Conservation (phyloP, 1,284 basidiomycete species). For the Tilletia caries region DNA sequence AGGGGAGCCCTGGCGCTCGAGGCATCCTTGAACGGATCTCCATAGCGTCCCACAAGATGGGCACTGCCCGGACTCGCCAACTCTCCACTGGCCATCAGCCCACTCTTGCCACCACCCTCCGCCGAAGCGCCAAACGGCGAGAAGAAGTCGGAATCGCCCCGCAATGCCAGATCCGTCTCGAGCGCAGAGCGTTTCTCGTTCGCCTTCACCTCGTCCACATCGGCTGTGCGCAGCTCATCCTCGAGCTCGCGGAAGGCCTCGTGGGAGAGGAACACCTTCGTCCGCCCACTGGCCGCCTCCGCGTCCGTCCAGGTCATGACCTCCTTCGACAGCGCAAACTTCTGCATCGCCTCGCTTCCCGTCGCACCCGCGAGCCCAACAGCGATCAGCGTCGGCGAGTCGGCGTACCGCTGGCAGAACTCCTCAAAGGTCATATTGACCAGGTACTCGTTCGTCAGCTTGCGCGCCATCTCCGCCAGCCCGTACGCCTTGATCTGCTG, state of each 20-base stretch:
- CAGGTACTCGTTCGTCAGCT: slow-evolving; percentile 45
- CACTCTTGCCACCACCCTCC: slow-evolving; percentile 47
- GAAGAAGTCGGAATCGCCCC: slow-evolving; percentile 58
- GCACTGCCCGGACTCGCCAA: slow-evolving; percentile 54
- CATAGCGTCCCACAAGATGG: slow-evolving; percentile 45
- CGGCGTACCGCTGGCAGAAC: slow-evolving; percentile 68
- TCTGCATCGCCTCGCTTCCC: slow-evolving; percentile 56
- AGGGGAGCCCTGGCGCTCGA: slow-evolving; percentile 62
- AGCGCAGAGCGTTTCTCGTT: slow-evolving; percentile 64
- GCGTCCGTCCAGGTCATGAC: slow-evolving; percentile 67
- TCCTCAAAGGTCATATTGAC: slow-evolving; percentile 82
- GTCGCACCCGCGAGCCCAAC: slow-evolving; percentile 58
- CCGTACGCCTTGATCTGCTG: slow-evolving; percentile 82
- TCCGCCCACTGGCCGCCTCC: slow-evolving; percentile 73
- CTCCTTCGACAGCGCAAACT: slow-evolving; percentile 58
- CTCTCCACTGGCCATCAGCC: slow-evolving; percentile 57
- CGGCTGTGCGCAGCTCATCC: slow-evolving; percentile 69
- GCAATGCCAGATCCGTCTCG: slow-evolving; percentile 64
- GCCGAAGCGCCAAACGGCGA: slow-evolving; percentile 58
- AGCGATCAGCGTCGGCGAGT: slow-evolving; percentile 35
- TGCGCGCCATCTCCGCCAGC: slow-evolving; percentile 66
- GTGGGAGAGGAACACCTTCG: slow-evolving; percentile 85
- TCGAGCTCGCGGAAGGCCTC: slow-evolving; percentile 82
- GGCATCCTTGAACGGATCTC: slow-evolving; percentile 49
- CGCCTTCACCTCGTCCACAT: slow-evolving; percentile 62